Percentiles rank a stretch among this genome's conserved stretches.
Evolutionary conservation across 1,139 yeast species (phyloP).

Genomic region (Hemisphaericaspora subhashii): DNA sequence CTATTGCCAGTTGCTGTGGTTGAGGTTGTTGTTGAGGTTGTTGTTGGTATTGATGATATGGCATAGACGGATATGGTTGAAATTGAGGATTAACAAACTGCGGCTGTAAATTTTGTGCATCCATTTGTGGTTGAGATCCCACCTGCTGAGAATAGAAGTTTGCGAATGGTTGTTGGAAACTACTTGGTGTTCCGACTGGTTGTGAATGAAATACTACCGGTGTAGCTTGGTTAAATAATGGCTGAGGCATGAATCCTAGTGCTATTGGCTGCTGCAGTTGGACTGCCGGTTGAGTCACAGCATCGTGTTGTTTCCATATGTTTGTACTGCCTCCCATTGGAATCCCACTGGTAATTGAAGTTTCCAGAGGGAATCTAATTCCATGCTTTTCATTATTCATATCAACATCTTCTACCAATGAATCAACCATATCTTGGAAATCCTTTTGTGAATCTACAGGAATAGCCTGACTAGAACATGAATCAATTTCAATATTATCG

Average conservation of each 20-base stretch:
- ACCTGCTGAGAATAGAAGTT: neutral
- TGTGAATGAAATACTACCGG: neutral
- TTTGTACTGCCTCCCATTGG: neutral
- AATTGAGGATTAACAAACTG: neutral
- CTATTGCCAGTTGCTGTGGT: no score
- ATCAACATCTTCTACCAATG: constrained; percentile 14
- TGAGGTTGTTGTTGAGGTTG: no score
- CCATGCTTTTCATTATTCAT: neutral
- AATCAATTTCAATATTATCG: neutral
- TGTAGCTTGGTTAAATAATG: neutral
- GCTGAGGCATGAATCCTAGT: neutral
- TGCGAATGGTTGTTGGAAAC: neutral
- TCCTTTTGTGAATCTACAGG: constrained; percentile 9
- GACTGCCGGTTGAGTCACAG: constrained; percentile 4
- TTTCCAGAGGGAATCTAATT: neutral
- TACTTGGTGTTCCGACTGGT: neutral
- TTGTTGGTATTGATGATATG: neutral
- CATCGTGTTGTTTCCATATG: constrained; percentile 4
- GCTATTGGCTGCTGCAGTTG: constrained; percentile 7
- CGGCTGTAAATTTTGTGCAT: neutral
- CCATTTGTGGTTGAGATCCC: no score
- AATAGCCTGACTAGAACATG: neutral
- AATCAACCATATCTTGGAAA: constrained; percentile 21
- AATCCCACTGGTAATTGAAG: neutral
- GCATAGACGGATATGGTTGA: neutral